Percentiles rank a stretch among this genome's conserved stretches.
Evolutionary conservation across 306 rosid genomes (phyloP).

Genomic region (Citrullus mucosospermus): DNA sequence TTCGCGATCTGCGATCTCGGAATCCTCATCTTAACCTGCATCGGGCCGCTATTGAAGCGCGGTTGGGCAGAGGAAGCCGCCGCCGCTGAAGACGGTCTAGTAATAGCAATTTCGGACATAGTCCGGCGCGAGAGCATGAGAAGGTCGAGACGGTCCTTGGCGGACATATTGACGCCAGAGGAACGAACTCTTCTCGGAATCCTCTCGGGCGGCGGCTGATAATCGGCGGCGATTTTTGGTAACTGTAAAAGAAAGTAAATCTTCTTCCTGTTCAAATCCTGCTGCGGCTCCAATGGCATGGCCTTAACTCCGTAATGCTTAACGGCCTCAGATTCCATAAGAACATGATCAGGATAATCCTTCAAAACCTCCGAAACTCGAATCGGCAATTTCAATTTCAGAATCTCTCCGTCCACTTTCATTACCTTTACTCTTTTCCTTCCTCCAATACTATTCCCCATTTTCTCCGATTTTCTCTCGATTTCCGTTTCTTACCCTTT

Average conservation of each 20-base stretch:
- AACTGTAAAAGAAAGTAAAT: constrained; percentile 51
- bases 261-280: constrained; percentile 40
- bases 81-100: background rate
- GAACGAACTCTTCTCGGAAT: constrained; percentile 45
- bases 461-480: background rate
- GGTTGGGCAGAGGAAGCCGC: constrained; percentile 2
- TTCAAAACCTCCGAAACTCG: constrained; percentile 45
- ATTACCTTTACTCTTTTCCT: constrained; percentile 60
- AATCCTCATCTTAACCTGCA: constrained; percentile 49
- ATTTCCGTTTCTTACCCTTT: background rate
- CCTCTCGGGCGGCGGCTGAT: background rate
- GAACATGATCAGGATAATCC: constrained; percentile 50
- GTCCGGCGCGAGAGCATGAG: constrained; percentile 66
- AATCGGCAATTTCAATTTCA: constrained; percentile 51
- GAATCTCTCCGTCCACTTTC: constrained; percentile 67
- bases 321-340: constrained; percentile 49
- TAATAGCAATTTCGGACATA: constrained; percentile 42
- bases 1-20: constrained; percentile 57
- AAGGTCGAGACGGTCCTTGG: constrained; percentile 71
- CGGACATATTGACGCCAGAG: constrained; percentile 38
- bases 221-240: constrained; percentile 16
- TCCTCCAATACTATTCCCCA: constrained; percentile 71
- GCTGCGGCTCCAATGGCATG: constrained; percentile 51
- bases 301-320: constrained; percentile 62
- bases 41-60: constrained; percentile 18